Evolutionary conservation across 2,329 filamentous ascomycete species (phyloP).

Genomic region (Botrytis pseudocinerea): DNA sequence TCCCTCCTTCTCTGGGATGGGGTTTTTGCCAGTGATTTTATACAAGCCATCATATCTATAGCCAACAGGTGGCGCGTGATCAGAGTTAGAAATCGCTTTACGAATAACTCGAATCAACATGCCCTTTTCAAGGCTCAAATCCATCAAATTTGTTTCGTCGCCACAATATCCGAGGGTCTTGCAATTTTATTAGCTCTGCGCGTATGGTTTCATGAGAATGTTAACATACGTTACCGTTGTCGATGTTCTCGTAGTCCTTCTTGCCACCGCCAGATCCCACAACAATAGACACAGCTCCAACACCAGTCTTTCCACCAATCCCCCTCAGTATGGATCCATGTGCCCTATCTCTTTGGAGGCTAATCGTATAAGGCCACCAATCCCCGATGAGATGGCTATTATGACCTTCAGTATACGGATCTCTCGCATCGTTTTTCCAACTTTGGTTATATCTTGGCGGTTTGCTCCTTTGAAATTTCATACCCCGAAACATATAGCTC

Average conservation of each 20-base stretch:
- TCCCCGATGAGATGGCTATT: conserved; percentile 43
- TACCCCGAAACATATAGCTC: neutral
- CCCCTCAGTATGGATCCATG: conserved; percentile 51
- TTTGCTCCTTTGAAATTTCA: neutral
- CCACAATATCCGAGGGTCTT: conserved; percentile 53
- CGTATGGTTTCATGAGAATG: neutral
- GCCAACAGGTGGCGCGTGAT: conserved; percentile 49
- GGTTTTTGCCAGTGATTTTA: conserved; percentile 41
- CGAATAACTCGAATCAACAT: conserved; percentile 54
- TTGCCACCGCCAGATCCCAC: conserved; percentile 45
- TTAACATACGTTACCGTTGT: conserved; percentile 44
- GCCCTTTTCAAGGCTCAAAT: conserved; percentile 40
- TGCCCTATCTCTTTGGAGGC: conserved; percentile 51
- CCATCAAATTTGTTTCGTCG: conserved; percentile 49
- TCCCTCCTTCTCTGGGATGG: neutral
- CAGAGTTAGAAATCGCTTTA: conserved; percentile 42
- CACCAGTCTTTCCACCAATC: conserved; percentile 49
- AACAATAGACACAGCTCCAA: conserved; percentile 54
- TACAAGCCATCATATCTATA: conserved; percentile 62
- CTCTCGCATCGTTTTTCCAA: neutral
- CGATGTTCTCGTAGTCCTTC: conserved; percentile 44
- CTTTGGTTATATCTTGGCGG: accelerated
- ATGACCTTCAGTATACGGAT: conserved; percentile 34
- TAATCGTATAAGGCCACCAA: conserved; percentile 53
- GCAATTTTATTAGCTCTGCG: neutral